phyloP scores from a whole-genome alignment of 345 rosid species.

The Anacardium occidentale region DNA sequence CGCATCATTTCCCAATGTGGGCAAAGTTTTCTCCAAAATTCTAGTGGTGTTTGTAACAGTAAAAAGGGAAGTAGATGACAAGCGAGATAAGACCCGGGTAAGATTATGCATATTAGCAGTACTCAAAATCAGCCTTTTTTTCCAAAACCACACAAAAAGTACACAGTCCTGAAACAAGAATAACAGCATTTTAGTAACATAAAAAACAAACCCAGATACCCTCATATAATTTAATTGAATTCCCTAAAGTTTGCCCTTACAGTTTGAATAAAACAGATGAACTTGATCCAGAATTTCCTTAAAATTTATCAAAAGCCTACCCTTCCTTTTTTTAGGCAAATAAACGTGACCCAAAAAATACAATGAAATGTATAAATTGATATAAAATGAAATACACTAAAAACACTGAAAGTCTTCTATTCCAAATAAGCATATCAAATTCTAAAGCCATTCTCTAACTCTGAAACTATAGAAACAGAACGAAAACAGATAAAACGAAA shows the following conservation, averaged over 20 bases:
- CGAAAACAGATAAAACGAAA: background rate
- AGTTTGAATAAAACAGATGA: too few species aligned
- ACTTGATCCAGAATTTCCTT: too few species aligned
- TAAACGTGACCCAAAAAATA: background rate
- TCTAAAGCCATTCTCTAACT: background rate
- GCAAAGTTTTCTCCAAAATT: constrained; percentile 22
- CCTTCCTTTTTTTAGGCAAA: background rate
- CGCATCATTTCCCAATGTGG: constrained; percentile 2
- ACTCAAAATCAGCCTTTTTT: background rate
- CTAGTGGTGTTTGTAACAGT: constrained; percentile 26
- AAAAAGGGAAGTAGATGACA: constrained; percentile 38
- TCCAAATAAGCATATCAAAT: background rate
- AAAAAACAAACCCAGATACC: background rate
- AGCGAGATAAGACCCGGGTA: constrained; percentile 38
- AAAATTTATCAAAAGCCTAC: too few species aligned
- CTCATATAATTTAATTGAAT: background rate
- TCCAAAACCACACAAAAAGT: background rate
- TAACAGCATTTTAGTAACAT: background rate
- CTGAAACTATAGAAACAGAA: background rate
- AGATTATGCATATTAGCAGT: constrained; percentile 44
- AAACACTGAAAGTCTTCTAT: background rate
- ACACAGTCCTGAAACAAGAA: constrained; percentile 10
- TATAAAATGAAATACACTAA: background rate
- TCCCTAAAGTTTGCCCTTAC: too few species aligned
- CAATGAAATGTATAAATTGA: background rate